phyloP scores from a whole-genome alignment of 2,329 filamentous ascomycete species.

The Monosporascus sp. region DNA sequence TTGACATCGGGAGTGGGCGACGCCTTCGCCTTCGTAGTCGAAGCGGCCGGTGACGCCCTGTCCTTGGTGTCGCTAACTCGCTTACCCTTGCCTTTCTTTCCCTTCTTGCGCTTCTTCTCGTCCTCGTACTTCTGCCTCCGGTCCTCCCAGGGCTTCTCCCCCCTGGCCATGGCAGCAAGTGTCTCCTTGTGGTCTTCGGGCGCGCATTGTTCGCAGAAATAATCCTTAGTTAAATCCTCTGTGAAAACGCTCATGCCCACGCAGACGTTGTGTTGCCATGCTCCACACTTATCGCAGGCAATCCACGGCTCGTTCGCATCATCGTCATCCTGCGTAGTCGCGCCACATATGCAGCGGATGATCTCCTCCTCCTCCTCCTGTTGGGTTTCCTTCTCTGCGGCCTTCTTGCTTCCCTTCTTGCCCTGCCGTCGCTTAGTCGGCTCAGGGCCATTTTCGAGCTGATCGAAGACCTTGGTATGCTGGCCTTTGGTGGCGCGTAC shows the following conservation, averaged over 20 bases:
- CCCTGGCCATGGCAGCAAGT: conserved; percentile 68
- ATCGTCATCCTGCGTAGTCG: conserved; percentile 78
- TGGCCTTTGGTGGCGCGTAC: conserved; percentile 96
- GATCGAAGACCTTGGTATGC: conserved; percentile 81
- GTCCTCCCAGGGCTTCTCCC: conserved; percentile 83
- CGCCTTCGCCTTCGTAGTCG: conserved; percentile 32
- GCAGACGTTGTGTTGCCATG: conserved; percentile 97
- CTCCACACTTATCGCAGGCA: conserved; percentile 84
- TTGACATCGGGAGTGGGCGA: conserved; percentile 33
- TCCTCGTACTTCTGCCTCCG: conserved; percentile 58
- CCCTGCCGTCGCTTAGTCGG: conserved; percentile 46
- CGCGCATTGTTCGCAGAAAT: conserved; percentile 87
- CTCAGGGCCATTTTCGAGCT: conserved; percentile 56
- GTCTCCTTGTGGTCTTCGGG: conserved; percentile 80
- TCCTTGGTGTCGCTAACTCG: conserved; percentile 59
- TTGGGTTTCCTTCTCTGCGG: conserved; percentile 51
- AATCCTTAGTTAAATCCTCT: conserved; percentile 73
- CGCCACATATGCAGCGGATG: conserved; percentile 90
- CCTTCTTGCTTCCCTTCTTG: conserved; percentile 46
- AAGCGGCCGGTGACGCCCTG: conserved; percentile 36
- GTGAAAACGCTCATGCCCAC: conserved; percentile 77
- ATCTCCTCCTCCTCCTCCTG: conserved; percentile 60
- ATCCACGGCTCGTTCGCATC: conserved; percentile 87
- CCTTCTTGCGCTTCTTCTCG: conserved; percentile 54
- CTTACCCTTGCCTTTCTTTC: conserved; percentile 60